Percentiles rank a stretch among this genome's conserved stretches.
These are phyloP conservation scores for Penicillium parvum DNA, from an alignment of 495 filamentous ascomycete species.

Conservation along the genomic window DNA sequence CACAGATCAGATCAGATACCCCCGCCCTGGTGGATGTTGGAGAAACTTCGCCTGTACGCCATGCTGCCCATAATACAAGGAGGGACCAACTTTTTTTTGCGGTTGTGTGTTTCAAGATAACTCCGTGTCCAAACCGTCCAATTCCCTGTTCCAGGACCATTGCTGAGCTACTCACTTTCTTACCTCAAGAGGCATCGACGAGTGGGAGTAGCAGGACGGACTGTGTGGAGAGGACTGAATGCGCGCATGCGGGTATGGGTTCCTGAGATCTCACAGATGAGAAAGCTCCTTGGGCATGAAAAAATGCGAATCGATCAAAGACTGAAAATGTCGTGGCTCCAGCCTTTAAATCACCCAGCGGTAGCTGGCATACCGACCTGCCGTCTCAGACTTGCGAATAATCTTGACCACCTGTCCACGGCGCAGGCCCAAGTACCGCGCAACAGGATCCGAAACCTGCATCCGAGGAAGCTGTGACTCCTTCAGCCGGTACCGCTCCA, in stretches of 20 bases:
- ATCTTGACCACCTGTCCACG: conserved; percentile 98
- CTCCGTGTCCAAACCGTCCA: conserved; percentile 17
- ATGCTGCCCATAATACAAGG: conserved; percentile 44
- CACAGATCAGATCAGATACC: conserved; percentile 20
- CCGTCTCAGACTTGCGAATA: conserved; percentile 71
- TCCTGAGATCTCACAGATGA: not conserved
- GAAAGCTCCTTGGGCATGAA: not conserved
- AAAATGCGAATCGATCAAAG: not conserved
- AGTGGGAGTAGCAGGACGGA: conserved; percentile 3
- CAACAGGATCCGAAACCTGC: conserved; percentile 84
- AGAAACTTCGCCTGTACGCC: conserved; percentile 42
- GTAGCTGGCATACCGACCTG: conserved; percentile 57
- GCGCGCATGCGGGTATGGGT: conserved; percentile 13
- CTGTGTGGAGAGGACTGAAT: conserved; percentile 13
- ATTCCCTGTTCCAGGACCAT: conserved; percentile 3
- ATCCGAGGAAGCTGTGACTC: conserved; percentile 95
- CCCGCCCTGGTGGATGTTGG: conserved; percentile 23
- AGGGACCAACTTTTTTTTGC: conserved; percentile 28
- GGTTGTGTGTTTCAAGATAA: conserved; percentile 20
- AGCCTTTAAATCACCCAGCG: conserved; percentile 56
- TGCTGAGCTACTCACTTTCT: not conserved
- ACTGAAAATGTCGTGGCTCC: not conserved
- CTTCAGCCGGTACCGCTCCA: conserved; percentile 89
- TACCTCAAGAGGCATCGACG: not conserved
- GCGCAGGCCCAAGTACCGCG: conserved; percentile 85